Evolutionary conservation across 2,329 filamentous ascomycete genomes (phyloP).

Genomic region (Fusarium stilboides): DNA sequence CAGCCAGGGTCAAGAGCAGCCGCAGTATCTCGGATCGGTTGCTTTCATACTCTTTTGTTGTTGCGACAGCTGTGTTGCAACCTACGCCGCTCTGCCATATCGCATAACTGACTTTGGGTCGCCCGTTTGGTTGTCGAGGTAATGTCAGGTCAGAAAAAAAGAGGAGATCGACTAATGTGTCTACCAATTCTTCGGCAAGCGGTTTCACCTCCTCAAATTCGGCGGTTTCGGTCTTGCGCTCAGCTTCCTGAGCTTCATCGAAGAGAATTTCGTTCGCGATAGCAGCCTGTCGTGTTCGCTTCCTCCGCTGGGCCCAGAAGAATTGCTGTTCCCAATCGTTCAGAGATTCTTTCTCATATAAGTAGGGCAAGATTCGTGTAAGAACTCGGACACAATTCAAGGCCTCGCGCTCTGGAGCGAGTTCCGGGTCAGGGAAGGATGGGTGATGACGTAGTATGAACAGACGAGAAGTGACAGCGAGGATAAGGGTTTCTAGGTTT

Average conservation of each 20-base stretch:
- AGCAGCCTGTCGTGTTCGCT: conserved; percentile 76
- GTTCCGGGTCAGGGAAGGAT: conserved; percentile 88
- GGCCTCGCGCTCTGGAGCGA: conserved; percentile 88
- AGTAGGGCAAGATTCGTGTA: conserved; percentile 88
- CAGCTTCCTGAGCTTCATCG: conserved; percentile 77
- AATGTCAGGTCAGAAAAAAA: conserved; percentile 95
- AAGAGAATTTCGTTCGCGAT: conserved; percentile 85
- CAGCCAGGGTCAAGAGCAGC: conserved; percentile 86
- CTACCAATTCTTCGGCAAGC: conserved; percentile 91
- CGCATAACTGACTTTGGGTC: conserved; percentile 87
- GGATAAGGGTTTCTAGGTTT: conserved; percentile 90
- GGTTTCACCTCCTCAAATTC: conserved; percentile 89
- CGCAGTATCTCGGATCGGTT: conserved; percentile 93
- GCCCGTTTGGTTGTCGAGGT: conserved; percentile 78
- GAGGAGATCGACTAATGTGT: conserved; percentile 88
- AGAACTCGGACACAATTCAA: conserved; percentile 95
- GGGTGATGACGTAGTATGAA: conserved; percentile 88
- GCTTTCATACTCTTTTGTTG: conserved; percentile 92
- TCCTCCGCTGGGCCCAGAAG: conserved; percentile 87
- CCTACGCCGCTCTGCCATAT: conserved; percentile 99
- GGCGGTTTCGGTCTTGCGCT: conserved; percentile 63
- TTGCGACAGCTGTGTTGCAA: conserved; percentile 89
- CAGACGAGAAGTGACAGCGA: conserved; percentile 86
- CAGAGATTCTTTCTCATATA: conserved; percentile 91
- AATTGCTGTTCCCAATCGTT: conserved; percentile 91